Conservation (phyloP, 345 rosid genomes). For the Eucalyptus tenuipes region DNA sequence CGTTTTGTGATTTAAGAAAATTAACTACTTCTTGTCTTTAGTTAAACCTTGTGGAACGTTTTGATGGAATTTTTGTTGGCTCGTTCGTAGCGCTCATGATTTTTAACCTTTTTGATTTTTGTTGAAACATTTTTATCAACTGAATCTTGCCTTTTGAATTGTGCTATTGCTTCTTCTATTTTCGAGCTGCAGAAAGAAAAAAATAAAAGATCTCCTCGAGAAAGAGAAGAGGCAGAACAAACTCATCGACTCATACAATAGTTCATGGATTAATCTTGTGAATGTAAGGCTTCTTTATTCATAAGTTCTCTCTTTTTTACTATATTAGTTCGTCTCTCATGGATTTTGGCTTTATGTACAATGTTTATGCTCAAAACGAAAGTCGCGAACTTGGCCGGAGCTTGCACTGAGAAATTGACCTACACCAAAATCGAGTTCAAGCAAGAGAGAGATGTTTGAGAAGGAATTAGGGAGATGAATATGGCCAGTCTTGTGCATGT, state of each 20-base stretch:
- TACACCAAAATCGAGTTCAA: neutral
- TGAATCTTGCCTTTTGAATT: neutral
- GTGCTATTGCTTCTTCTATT: neutral
- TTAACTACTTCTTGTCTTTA: neutral
- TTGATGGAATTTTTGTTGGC: neutral
- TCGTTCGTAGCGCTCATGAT: neutral
- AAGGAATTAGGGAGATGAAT: neutral
- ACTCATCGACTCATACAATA: neutral
- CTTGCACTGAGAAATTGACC: neutral
- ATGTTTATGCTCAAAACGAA: neutral
- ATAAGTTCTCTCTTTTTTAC: neutral
- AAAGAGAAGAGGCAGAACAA: neutral
- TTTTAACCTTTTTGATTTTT: neutral
- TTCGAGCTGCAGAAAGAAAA: neutral
- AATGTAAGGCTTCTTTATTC: neutral
- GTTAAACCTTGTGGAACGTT: neutral
- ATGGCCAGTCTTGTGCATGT: neutral
- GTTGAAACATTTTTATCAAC: neutral
- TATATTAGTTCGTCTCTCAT: neutral
- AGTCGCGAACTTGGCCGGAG: neutral
- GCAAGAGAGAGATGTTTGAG: neutral
- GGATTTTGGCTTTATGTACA: neutral
- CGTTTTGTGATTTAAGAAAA: neutral
- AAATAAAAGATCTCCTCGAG: neutral
- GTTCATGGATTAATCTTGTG: neutral